phyloP scores from a whole-genome alignment of 495 filamentous ascomycete genomes.

The Sabuloglossum arenarium region DNA sequence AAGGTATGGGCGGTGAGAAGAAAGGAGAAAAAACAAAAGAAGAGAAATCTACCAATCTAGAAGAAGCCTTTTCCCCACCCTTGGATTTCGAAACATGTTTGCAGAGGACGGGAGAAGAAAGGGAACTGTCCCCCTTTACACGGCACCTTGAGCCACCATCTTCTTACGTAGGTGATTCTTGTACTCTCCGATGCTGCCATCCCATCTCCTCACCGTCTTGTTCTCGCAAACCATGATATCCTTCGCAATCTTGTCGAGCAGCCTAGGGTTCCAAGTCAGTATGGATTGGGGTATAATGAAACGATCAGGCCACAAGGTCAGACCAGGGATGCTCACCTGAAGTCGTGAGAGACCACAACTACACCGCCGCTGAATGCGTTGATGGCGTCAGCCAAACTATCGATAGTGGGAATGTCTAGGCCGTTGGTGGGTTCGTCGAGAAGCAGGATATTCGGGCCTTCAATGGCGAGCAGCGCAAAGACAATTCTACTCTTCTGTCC shows the following conservation, averaged over 20 bases:
- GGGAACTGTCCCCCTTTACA: conserved; percentile 23
- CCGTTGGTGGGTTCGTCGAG: conserved; percentile 98
- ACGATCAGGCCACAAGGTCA: not conserved
- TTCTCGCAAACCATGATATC: conserved; percentile 98
- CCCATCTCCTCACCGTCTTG: conserved; percentile 75
- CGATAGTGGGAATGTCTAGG: conserved; percentile 97
- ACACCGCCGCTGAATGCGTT: conserved; percentile 92
- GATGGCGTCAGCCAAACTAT: conserved; percentile 92
- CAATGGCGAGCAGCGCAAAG: conserved; percentile 89
- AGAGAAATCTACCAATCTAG: not conserved
- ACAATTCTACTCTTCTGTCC: conserved; percentile 96
- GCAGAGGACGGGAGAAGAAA: not conserved
- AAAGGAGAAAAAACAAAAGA: not conserved
- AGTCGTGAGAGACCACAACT: conserved; percentile 95
- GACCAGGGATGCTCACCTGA: conserved; percentile 39
- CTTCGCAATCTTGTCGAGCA: conserved; percentile 99
- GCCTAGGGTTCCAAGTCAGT: conserved; percentile 26
- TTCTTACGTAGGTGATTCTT: conserved; percentile 98
- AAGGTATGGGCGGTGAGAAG: not conserved
- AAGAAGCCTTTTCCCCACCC: not conserved
- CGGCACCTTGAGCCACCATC: conserved; percentile 51
- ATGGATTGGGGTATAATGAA: not conserved
- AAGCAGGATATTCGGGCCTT: conserved; percentile 91
- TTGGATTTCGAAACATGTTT: not conserved
- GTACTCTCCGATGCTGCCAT: conserved; percentile 78